A percentile compares a stretch with the other conserved stretches of the same genome.
phyloP scores from a whole-genome alignment of 805 yeast genomes.

The Metschnikowia koreensis region DNA sequence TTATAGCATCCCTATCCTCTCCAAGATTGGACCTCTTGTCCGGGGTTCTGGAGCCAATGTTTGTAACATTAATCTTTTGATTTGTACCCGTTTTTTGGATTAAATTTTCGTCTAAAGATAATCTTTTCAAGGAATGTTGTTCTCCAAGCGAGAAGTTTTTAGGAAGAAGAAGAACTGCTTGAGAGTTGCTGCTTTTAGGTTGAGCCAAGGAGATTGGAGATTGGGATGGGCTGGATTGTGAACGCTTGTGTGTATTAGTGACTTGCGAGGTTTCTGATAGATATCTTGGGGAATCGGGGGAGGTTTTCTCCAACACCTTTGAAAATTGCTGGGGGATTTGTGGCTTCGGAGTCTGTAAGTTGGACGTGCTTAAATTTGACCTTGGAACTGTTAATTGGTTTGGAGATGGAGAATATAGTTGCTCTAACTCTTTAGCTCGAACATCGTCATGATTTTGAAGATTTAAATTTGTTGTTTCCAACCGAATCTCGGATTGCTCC shows the following conservation, averaged over 20 bases:
- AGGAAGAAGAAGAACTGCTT: slow-evolving; percentile 50
- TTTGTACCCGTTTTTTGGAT: slow-evolving; percentile 2
- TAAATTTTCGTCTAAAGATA: slow-evolving; percentile 17
- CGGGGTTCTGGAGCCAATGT: slow-evolving; percentile 15
- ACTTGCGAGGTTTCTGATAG: slow-evolving; percentile 4
- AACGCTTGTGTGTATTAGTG: slow-evolving; percentile 20
- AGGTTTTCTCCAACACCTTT: slow-evolving; percentile 7
- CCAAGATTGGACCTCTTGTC: slow-evolving; percentile 1
- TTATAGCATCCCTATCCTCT: background rate
- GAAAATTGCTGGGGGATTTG: slow-evolving; percentile 22
- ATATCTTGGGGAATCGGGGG: slow-evolving; percentile 13
- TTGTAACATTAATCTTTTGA: slow-evolving; percentile 17
- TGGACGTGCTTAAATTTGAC: background rate
- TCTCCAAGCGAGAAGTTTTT: slow-evolving; percentile 41
- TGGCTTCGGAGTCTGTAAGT: slow-evolving; percentile 36
- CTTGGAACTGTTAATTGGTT: background rate
- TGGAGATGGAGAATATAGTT: slow-evolving; percentile 2
- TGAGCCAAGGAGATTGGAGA: slow-evolving; percentile 19
- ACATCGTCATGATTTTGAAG: background rate
- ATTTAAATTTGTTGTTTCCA: background rate
- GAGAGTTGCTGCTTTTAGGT: slow-evolving; percentile 24
- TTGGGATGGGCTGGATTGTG: slow-evolving; percentile 34
- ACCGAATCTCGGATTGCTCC: slow-evolving; percentile 16
- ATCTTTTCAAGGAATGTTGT: slow-evolving; percentile 23
- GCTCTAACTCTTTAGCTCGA: background rate